Base-by-base conservation (phyloP, 805 yeast species). In the Ogataea philodendri region DNA sequence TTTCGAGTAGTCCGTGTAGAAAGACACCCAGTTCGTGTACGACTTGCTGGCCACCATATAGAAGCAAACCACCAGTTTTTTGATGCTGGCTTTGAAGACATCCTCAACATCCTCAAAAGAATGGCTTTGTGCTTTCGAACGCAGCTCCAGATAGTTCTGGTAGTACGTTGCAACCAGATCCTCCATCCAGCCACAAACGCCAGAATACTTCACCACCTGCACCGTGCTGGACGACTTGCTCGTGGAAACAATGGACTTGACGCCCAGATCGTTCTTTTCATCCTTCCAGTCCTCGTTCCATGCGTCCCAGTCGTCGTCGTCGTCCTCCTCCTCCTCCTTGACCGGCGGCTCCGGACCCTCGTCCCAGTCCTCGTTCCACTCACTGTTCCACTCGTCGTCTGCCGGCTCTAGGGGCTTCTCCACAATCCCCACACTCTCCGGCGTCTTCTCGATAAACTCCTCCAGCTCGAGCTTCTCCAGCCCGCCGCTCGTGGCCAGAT, bases 1-100 rank as follows among this genome's bases (percentile, higher is more conserved):
- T 15, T 40, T 45, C 14, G 47, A 46, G 34, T 39, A 60, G 35
- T 62, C 67, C 35, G 62, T 59, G 42, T 54, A 55, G 17, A 62
- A 60, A 10, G 60, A 34, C 3, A 60, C 36, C 13, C 39, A 41
- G n/a, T 38, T 47, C 3, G 54, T 44, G 35, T 60, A 59, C 15
- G 37, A 44, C 3, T 39, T 36, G 18, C 47, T 42, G 7, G 57
- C 32, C 24, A 58, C 47, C 53, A 59, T 54, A 30, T 55, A 60
- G 21, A 39, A 49, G 25, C 55, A 45, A 11, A 41, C 30, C 8
- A 55, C 16, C 10, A 60, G 22, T 27, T 56, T 54, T 27, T 59
- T 60, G 15, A 58, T 35, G 25, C 53, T 52, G 16, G 39, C 35
- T 7, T 51, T 44, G 37, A 62, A 56, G 17, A 50, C 25, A 5